Conservation (phyloP, 805 yeast species). For the Saccharomycopsis guyanensis region DNA sequence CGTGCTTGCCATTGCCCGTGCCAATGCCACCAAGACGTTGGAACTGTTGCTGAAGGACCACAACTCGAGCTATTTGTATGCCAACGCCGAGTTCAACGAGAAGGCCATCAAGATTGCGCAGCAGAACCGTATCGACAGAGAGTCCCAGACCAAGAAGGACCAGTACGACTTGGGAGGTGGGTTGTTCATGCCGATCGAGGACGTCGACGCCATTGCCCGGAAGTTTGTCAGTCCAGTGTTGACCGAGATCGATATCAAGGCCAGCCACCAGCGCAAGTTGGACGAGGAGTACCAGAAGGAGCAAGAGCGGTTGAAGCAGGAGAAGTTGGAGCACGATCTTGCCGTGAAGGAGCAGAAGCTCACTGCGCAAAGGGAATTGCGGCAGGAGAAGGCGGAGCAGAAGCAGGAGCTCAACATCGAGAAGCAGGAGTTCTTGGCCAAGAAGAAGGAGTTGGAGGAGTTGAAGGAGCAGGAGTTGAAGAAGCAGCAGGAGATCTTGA, state of each 20-base stretch:
- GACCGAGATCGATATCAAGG: conserved; percentile 62
- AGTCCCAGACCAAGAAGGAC: conserved; percentile 1
- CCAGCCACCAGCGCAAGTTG: conserved; percentile 54
- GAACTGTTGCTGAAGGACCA: conserved; percentile 34
- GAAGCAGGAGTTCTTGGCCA: conserved; percentile 8
- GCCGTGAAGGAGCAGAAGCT: conserved; percentile 6
- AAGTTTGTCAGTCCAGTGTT: conserved; percentile 78
- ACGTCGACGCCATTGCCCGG: conserved; percentile 73
- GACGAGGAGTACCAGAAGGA: conserved; percentile 34
- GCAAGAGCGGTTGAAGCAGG: conserved; percentile 15
- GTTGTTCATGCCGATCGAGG: conserved; percentile 61
- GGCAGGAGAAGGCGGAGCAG: conserved; percentile 2
- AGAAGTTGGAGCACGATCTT: conserved; percentile 13
- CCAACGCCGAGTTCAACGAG: conserved; percentile 53
- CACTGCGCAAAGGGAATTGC: conserved; percentile 1
- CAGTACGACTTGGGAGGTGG: conserved; percentile 77
- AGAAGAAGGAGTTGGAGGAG: conserved; percentile 16
- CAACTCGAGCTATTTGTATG: conserved; percentile 32
- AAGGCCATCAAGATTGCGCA: conserved; percentile 75
- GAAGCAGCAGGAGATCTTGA: conserved; percentile 15
- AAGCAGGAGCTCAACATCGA: conserved; percentile 9
- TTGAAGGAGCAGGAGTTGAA: conserved; percentile 16
- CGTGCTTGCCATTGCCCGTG: conserved; percentile 32
- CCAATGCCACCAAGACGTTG: conserved; percentile 33
- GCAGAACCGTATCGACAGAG: conserved; percentile 51